A percentile compares a stretch with the other conserved stretches of the same genome.
phyloP scores from a whole-genome alignment of 1,284 basidiomycete species.

The Pascua sp. region DNA sequence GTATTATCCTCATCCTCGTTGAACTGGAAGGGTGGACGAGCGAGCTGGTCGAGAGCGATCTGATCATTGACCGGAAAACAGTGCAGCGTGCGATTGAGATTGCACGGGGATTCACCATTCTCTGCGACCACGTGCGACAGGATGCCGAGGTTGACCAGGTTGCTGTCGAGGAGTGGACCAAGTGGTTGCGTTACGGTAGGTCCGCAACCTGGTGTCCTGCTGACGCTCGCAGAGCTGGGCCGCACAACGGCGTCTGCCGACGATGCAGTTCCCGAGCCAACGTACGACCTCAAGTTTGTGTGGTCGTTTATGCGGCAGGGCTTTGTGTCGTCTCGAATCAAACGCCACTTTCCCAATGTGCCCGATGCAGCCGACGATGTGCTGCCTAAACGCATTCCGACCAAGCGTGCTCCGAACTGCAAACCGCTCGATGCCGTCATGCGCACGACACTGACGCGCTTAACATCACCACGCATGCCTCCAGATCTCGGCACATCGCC shows the following conservation, averaged over 20 bases:
- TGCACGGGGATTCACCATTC: slow-evolving; percentile 5
- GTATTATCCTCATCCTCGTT: slow-evolving; percentile 38
- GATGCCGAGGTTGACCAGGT: slow-evolving; percentile 32
- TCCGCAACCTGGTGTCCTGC: not conserved
- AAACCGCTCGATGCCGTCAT: slow-evolving; percentile 7
- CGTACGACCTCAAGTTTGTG: slow-evolving; percentile 39
- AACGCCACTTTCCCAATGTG: slow-evolving; percentile 29
- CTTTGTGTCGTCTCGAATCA: slow-evolving; percentile 30
- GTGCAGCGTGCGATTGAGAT: not conserved
- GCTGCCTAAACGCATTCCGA: not conserved
- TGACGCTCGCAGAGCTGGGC: slow-evolving; percentile 10
- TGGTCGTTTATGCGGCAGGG: slow-evolving; percentile 44
- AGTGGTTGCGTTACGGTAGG: slow-evolving; percentile 46
- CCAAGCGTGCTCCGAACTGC: not conserved
- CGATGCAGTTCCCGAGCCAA: slow-evolving; percentile 18
- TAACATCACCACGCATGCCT: not conserved
- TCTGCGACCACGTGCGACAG: slow-evolving; percentile 34
- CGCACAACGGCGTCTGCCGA: slow-evolving; percentile 1
- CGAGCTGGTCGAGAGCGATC: slow-evolving; percentile 1
- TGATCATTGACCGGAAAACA: not conserved
- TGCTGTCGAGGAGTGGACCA: slow-evolving; percentile 37
- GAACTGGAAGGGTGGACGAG: slow-evolving; percentile 35
- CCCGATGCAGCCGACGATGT: slow-evolving; percentile 8
- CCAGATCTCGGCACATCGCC: not conserved
- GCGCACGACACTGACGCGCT: slow-evolving; percentile 7